phyloP scores from a whole-genome alignment of 2,329 filamentous ascomycete genomes.

The Podosphaera fusca region DNA sequence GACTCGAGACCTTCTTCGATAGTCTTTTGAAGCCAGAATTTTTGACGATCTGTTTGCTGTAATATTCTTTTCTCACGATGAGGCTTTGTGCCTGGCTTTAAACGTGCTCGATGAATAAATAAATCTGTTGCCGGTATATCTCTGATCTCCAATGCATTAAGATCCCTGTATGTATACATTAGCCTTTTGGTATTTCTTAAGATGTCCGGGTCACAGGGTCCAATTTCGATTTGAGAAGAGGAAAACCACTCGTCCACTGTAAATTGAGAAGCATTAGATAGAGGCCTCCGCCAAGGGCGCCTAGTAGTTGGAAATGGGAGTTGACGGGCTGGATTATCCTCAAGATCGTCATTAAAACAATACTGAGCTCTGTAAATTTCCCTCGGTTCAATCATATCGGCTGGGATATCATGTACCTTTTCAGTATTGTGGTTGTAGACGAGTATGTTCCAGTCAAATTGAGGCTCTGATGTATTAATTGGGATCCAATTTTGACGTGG shows the following conservation, averaged over 20 bases:
- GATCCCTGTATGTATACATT: not conserved
- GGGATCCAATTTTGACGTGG: no score
- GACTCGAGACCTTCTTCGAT: not conserved
- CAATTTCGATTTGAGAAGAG: not conserved
- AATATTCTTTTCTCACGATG: not conserved
- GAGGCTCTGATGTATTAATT: no score
- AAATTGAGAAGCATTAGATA: not conserved
- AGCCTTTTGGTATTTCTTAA: not conserved
- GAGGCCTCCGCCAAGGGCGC: not conserved
- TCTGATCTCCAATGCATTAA: not conserved
- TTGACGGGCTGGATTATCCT: no score
- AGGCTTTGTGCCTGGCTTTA: not conserved
- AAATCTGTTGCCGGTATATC: not conserved
- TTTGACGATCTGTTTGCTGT: conserved; percentile 1
- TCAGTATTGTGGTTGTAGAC: no score
- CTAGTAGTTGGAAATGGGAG: not conserved
- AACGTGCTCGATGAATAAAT: not conserved
- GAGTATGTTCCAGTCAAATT: no score
- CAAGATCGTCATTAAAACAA: no score
- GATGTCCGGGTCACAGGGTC: not conserved
- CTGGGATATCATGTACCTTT: no score
- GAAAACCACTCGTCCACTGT: not conserved
- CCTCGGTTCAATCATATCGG: no score
- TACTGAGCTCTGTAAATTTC: no score
- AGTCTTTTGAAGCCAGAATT: conserved; percentile 1